Evolutionary conservation across 305 asterid species (phyloP).

Genomic region (Fraxinus platypoda): DNA sequence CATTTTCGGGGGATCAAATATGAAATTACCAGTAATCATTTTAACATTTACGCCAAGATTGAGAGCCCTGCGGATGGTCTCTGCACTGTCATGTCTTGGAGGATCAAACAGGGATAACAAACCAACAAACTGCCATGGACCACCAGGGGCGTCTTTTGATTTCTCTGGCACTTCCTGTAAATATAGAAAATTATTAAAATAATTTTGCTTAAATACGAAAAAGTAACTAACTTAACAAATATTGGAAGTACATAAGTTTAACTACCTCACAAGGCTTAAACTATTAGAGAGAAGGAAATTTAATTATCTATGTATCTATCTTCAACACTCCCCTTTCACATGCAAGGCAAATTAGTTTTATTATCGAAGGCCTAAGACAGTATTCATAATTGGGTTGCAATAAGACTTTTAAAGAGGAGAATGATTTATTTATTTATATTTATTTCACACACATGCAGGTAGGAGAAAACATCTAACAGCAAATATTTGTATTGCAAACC

Average conservation of each 20-base stretch:
- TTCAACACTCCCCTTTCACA: neutral
- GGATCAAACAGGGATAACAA: slow-evolving; percentile 63
- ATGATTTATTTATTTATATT: neutral
- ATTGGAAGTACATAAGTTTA: neutral
- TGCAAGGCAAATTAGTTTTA: neutral
- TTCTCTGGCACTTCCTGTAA: slow-evolving; percentile 57
- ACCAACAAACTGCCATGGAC: slow-evolving; percentile 59
- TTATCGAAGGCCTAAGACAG: neutral
- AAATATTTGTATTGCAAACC: slow-evolving; percentile 22
- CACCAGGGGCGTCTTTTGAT: slow-evolving; percentile 49
- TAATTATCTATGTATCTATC: neutral
- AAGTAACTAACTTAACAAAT: neutral
- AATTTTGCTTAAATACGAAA: neutral
- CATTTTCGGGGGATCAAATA: neutral
- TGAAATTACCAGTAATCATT: slow-evolving; percentile 52
- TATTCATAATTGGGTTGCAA: neutral
- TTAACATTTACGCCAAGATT: slow-evolving; percentile 62
- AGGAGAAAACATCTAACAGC: neutral
- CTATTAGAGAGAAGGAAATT: neutral
- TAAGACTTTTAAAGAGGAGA: neutral
- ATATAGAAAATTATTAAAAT: neutral
- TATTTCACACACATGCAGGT: neutral
- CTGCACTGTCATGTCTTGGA: slow-evolving; percentile 65
- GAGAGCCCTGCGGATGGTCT: slow-evolving; percentile 56
- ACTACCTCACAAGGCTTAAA: neutral